phyloP scores from a whole-genome alignment of 202 grass and related monocot species.

The Cymbopogon flexuosus region DNA sequence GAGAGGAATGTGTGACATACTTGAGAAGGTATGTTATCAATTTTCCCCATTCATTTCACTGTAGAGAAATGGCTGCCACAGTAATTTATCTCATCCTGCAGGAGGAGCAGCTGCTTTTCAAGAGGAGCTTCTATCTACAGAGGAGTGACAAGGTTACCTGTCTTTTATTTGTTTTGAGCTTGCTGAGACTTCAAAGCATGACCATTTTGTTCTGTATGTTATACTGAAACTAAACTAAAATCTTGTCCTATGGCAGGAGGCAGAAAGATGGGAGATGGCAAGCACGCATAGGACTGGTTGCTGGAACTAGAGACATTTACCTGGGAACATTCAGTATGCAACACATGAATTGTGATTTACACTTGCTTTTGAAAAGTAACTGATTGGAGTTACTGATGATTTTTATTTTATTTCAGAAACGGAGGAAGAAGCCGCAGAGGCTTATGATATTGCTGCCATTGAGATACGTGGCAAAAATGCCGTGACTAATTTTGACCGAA shows the following conservation, averaged over 20 bases:
- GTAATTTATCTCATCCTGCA: constrained; percentile 28
- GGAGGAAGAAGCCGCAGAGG: constrained; percentile 83
- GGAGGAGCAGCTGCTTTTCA: constrained; percentile 88
- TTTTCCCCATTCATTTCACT: constrained; percentile 17
- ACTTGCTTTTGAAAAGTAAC: neutral
- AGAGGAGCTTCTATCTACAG: constrained; percentile 87
- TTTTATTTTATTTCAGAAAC: constrained; percentile 47
- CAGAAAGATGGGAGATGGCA: constrained; percentile 93
- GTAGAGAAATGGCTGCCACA: neutral
- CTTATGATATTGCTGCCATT: constrained; percentile 73
- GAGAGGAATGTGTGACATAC: constrained; percentile 76
- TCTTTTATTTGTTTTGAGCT: constrained; percentile 20
- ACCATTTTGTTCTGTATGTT: constrained; percentile 14
- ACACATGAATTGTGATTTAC: neutral
- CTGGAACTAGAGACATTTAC: constrained; percentile 83
- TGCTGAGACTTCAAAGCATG: constrained; percentile 9
- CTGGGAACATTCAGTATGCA: constrained; percentile 82
- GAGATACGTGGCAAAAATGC: constrained; percentile 79
- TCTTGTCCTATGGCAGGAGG: constrained; percentile 52
- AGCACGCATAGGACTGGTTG: constrained; percentile 79
- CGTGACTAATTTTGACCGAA: constrained; percentile 82
- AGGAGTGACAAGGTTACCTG: constrained; percentile 81
- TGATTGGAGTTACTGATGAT: constrained; percentile 8
- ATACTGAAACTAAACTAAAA: constrained; percentile 18
- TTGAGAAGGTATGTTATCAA: constrained; percentile 61